phyloP scores from a whole-genome alignment of 2,329 filamentous ascomycete species.

The Diplodia sapinea region DNA sequence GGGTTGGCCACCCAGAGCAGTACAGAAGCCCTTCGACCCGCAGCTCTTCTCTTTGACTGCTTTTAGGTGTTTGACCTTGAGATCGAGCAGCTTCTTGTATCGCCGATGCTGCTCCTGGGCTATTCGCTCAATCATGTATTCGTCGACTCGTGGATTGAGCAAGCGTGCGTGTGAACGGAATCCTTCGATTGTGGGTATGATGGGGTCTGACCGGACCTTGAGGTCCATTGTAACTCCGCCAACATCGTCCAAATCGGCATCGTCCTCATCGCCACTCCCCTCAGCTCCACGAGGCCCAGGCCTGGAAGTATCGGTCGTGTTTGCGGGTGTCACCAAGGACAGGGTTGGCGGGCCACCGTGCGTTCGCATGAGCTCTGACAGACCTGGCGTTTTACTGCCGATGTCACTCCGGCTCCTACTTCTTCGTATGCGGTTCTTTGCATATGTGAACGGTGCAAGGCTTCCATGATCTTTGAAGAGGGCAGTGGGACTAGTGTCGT shows the following conservation, averaged over 20 bases:
- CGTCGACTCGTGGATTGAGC: slow-evolving; percentile 74
- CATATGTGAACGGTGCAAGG: slow-evolving; percentile 46
- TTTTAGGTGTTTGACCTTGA: slow-evolving; percentile 72
- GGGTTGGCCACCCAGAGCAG: slow-evolving; percentile 69
- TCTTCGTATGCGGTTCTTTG: slow-evolving; percentile 56
- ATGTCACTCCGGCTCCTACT: slow-evolving; percentile 65
- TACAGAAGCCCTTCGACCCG: slow-evolving; percentile 66
- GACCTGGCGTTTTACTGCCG: slow-evolving; percentile 50
- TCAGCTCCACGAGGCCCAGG: slow-evolving; percentile 1
- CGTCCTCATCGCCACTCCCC: slow-evolving; percentile 45
- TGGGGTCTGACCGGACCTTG: slow-evolving; percentile 66
- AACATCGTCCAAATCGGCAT: slow-evolving; percentile 45
- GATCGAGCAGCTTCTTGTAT: slow-evolving; percentile 76
- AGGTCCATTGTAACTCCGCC: slow-evolving; percentile 65
- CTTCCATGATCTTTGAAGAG: slow-evolving; percentile 15
- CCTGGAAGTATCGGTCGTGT: slow-evolving; percentile 44
- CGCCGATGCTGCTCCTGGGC: slow-evolving; percentile 79
- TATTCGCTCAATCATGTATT: slow-evolving; percentile 77
- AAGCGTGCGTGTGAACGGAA: slow-evolving; percentile 76
- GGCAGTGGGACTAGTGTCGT: slow-evolving; percentile 47
- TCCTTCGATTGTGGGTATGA: slow-evolving; percentile 74
- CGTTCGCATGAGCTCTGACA: slow-evolving; percentile 61
- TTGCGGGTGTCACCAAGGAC: slow-evolving; percentile 57
- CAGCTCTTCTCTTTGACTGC: slow-evolving; percentile 65
- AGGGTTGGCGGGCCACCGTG: slow-evolving; percentile 65